These are phyloP conservation scores for Citropsis articulata DNA, from an alignment of 345 rosid genomes.

Conservation along the genomic window DNA sequence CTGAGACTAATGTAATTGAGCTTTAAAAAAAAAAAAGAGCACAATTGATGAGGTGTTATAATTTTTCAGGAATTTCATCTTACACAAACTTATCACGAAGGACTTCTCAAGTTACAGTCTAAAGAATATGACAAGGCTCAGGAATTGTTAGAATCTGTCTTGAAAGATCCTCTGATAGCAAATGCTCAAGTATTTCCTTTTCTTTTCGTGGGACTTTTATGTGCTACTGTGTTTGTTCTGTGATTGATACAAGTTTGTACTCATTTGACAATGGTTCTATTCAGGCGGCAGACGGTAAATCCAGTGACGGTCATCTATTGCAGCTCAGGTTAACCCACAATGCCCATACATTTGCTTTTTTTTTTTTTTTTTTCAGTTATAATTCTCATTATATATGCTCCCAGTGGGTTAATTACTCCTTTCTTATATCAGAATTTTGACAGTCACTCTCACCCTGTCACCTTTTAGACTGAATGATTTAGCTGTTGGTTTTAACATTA, in stretches of 20 bases:
- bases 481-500: neutral
- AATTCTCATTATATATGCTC: neutral
- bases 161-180: conserved; percentile 78
- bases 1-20: neutral
- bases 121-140: conserved; percentile 84
- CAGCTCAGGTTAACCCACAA: conserved; percentile 68
- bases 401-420: too few relatives aligned
- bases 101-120: conserved; percentile 83
- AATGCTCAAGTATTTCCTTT: conserved; percentile 52
- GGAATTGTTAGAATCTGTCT: conserved; percentile 68
- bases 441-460: neutral
- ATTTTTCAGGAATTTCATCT: conserved; percentile 81
- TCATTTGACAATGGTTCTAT: conserved; percentile 1
- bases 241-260: neutral
- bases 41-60: neutral
- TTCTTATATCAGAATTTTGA: too few relatives aligned
- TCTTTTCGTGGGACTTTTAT: neutral
- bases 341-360: neutral
- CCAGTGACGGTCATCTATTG: conserved; percentile 72
- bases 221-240: conserved; percentile 1
- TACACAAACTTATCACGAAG: conserved; percentile 84
- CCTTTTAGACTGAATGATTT: neutral
- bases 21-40: too few relatives aligned
- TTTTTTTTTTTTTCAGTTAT: neutral
- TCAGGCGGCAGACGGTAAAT: conserved; percentile 61